Evolutionary conservation across 116 monocot species (phyloP).

Genomic region (Trichopus zeylanicus): DNA sequence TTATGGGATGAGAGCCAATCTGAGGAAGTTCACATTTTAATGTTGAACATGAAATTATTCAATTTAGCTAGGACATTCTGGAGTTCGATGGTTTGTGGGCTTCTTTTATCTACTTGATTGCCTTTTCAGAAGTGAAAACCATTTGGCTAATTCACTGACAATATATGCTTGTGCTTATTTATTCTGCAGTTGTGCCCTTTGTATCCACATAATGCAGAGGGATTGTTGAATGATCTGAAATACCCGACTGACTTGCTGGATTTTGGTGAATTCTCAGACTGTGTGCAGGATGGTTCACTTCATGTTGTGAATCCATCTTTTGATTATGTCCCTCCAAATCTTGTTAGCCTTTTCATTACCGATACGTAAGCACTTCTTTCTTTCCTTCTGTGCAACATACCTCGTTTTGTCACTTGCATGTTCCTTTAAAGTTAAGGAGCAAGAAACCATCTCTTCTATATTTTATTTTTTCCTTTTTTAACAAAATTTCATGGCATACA

Average conservation of each 20-base stretch:
- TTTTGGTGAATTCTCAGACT: conserved; percentile 94
- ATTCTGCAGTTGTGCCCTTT: conserved; percentile 80
- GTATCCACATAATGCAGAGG: conserved; percentile 97
- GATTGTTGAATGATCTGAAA: conserved; percentile 84
- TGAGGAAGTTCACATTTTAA: too few relatives aligned
- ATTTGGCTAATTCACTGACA: too few relatives aligned
- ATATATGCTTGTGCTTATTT: conserved; percentile 1
- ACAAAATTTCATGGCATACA: too few relatives aligned
- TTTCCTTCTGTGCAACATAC: neutral
- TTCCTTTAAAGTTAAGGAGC: neutral
- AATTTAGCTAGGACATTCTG: too few relatives aligned
- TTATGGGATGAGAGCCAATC: too few relatives aligned
- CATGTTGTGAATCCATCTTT: conserved; percentile 95
- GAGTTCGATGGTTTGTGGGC: too few relatives aligned
- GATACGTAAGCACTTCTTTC: conserved; percentile 70
- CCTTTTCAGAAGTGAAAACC: too few relatives aligned
- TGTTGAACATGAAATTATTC: too few relatives aligned
- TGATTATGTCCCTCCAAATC: conserved; percentile 95
- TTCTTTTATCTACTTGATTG: too few relatives aligned
- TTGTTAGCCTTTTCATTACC: conserved; percentile 97
- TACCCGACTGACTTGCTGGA: conserved; percentile 86
- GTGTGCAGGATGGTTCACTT: conserved; percentile 67
- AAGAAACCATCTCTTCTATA: too few relatives aligned
- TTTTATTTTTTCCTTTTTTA: too few relatives aligned
- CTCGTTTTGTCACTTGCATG: neutral